Base-by-base conservation (phyloP, 306 rosid species). In the Dryas drummondii region DNA sequence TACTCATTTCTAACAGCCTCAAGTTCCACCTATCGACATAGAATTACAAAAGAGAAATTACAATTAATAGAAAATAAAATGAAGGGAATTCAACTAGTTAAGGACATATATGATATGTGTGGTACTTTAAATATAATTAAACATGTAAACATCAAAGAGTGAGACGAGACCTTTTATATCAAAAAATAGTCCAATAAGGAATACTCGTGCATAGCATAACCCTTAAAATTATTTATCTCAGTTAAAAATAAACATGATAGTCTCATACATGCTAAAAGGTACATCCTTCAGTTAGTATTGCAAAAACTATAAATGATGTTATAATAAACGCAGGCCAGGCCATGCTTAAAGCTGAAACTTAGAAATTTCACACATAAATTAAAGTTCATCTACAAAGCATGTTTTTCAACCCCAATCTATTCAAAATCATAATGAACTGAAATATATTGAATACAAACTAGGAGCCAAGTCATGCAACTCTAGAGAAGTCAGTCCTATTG, bases 1-100 rank as follows among this genome's bases (percentile, higher is more conserved):
- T 89, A 90, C 73, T 89, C 97, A 81, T 58, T 85, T 84, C 83
- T 87, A 82, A 96, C 48, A 72, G 98, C 75, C 78, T 87, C 89
- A 80, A 96, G 90, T 82, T 96, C 96, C 84, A 74, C 90, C 98
- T 96, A 79, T 71, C 49, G 58, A 71, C 44, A 57, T 67, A 77
- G 46, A 37, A 55, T 80, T 57, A 66, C 64, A 71, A 12, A 42
- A 51, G 74, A 71, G 50, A 37, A 73, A 22, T 50, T 56, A 71
- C 42, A 8, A 51, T 54, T 27, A 59, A 75, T 63, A 66, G 42
- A 58, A 58, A 17, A 48, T 19, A 77, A 76, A 68, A 27, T 19
- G 66, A 9, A 59, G 47, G 68, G 50, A 50, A 32, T 37, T 70
- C 16, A 54, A 55, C 26, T 55, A 55, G 60, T 6, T 17, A 55